Conservation (phyloP, 441 rosid genomes). For the Adansonia gregorii region DNA sequence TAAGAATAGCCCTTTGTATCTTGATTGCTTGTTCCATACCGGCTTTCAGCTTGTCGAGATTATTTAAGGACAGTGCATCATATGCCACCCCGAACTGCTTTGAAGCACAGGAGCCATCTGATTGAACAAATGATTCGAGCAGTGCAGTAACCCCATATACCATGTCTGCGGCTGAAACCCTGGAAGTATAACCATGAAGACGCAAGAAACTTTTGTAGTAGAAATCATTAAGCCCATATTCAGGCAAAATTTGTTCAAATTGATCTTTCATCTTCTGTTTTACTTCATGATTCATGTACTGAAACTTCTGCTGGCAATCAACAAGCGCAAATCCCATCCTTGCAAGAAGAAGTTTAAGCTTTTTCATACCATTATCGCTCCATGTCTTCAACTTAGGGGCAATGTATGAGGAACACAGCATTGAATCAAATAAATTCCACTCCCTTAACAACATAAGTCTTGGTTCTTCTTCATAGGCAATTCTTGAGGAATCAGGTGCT, state of each 20-base stretch:
- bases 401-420: conserved; percentile 87
- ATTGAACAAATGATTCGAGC: conserved; percentile 81
- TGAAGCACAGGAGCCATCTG: conserved; percentile 76
- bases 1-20: conserved; percentile 82
- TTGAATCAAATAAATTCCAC: conserved; percentile 93
- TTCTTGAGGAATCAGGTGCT: conserved; percentile 82
- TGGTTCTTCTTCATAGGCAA: conserved; percentile 89
- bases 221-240: conserved; percentile 83
- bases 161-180: conserved; percentile 95
- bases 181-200: conserved; percentile 85
- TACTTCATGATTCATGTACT: conserved; percentile 85
- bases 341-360: conserved; percentile 89
- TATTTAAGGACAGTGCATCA: conserved; percentile 81
- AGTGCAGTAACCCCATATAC: conserved; percentile 93
- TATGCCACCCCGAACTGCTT: conserved; percentile 89
- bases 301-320: conserved; percentile 94
- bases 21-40: conserved; percentile 97
- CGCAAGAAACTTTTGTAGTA: conserved; percentile 80
- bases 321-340: conserved; percentile 91
- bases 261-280: conserved; percentile 86
- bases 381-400: conserved; percentile 88
- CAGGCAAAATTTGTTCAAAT: conserved; percentile 79
- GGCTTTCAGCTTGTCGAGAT: conserved; percentile 66
- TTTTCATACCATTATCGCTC: conserved; percentile 91
- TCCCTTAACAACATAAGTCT: conserved; percentile 84